Conservation (phyloP, 2,329 filamentous ascomycete genomes). For the Microcyclosporella mali region DNA sequence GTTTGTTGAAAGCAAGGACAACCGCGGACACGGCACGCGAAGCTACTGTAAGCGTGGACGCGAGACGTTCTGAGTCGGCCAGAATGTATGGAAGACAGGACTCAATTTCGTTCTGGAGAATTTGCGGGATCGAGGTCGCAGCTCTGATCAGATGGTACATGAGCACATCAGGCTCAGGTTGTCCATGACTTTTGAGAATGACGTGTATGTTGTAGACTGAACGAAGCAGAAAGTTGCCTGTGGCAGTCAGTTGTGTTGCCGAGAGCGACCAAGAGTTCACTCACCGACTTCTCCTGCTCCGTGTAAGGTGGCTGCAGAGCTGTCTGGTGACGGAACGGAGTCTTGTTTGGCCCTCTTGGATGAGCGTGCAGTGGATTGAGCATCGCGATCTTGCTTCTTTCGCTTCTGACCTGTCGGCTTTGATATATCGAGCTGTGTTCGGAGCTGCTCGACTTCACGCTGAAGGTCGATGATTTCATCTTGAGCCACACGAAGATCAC, state of each 20-base stretch:
- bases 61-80: slow-evolving; percentile 9
- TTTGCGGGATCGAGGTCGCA: slow-evolving; percentile 16
- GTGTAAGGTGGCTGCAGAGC: no score
- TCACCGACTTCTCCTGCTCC: slow-evolving; percentile 13
- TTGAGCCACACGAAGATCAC: slow-evolving; percentile 13
- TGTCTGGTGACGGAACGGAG: background rate
- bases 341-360: slow-evolving; percentile 22
- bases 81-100: slow-evolving; percentile 2
- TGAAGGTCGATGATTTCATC: slow-evolving; percentile 17
- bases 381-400: slow-evolving; percentile 25
- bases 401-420: slow-evolving; percentile 21
- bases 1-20: slow-evolving; percentile 19
- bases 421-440: slow-evolving; percentile 14
- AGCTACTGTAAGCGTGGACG: slow-evolving; percentile 17
- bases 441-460: slow-evolving; percentile 21
- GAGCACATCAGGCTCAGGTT: slow-evolving; percentile 16
- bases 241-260: slow-evolving; percentile 3
- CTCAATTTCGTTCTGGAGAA: slow-evolving; percentile 17
- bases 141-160: slow-evolving; percentile 25
- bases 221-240: slow-evolving; percentile 24
- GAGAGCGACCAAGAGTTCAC: background rate
- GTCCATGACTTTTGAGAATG: slow-evolving; percentile 17
- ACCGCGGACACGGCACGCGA: slow-evolving; percentile 20
- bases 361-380: slow-evolving; percentile 18
- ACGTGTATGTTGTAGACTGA: slow-evolving; percentile 25